phyloP scores from a whole-genome alignment of 2,329 filamentous ascomycete species.

The Neodidymelliopsis sp. region DNA sequence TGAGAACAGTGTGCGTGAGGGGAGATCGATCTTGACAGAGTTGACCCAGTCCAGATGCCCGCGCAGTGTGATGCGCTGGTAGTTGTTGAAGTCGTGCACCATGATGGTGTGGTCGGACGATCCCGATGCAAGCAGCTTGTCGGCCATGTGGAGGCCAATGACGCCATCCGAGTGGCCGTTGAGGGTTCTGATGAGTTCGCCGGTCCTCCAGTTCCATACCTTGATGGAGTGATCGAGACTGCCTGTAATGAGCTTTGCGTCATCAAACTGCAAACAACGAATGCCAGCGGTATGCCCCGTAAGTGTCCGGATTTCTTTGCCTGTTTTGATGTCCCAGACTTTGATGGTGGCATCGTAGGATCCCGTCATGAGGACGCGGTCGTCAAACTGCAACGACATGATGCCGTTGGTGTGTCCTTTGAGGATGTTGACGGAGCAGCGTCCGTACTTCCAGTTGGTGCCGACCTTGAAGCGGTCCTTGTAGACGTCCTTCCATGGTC shows the following conservation, averaged over 20 bases:
- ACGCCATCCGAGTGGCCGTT: constrained; percentile 82
- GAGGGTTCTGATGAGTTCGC: constrained; percentile 82
- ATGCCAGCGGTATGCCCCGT: constrained; percentile 83
- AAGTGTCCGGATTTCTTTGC: constrained; percentile 84
- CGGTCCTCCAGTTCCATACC: constrained; percentile 97
- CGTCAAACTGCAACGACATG: constrained; percentile 81
- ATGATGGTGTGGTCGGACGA: constrained; percentile 90
- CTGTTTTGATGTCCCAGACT: constrained; percentile 93
- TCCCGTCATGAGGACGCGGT: constrained; percentile 89
- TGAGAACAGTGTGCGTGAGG: constrained; percentile 86
- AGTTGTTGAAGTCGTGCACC: constrained; percentile 89
- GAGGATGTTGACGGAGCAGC: constrained; percentile 84
- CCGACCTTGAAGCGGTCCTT: constrained; percentile 94
- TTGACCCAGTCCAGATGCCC: constrained; percentile 97
- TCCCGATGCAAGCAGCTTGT: constrained; percentile 83
- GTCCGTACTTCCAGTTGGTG: constrained; percentile 96
- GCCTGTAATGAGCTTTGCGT: constrained; percentile 88
- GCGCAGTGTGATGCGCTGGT: constrained; percentile 78
- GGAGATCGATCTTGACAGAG: constrained; percentile 84
- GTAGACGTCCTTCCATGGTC: constrained; percentile 97
- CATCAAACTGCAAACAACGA: constrained; percentile 90
- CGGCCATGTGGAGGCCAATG: constrained; percentile 86
- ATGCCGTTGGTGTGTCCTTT: constrained; percentile 88
- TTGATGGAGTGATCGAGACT: constrained; percentile 87
- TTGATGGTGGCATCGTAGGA: constrained; percentile 96